Base-by-base conservation (phyloP, 2,329 filamentous ascomycete genomes). In the Pseudocercospora ulei region DNA sequence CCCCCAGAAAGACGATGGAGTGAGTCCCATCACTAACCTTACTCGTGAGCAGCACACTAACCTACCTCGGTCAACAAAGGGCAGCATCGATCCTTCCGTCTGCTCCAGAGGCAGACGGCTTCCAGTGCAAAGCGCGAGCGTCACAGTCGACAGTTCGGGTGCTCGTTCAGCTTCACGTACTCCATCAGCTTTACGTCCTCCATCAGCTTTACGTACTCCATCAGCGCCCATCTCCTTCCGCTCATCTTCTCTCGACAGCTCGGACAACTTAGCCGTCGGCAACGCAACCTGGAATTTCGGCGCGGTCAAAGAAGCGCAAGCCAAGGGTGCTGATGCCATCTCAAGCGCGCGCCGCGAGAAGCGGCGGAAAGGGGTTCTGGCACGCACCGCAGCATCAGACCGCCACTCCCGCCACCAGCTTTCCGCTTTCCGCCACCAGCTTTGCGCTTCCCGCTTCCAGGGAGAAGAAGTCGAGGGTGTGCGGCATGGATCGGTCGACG, bases 241-340 rank as follows among this genome's bases (percentile, higher is more conserved):
- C 14, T 19, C 28, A 7, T 3, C 16, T 16, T 16, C 14, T 3
- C 7, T 9, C 11, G 11, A 14, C 16, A 8, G 13, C 11, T 12
- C 7, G 3, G 24, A 26, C 4, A 19, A 23, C 30, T 20, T 33
- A 22, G 18, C 30, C 8, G 12, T 33, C 18, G 30, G 30, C 30
- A 22, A 33, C 6, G n/a, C 9, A 33, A 7, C 30, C 6, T 33
- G 30, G 30, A 22, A 22, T 19, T 33, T 33, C 16, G 30, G 23
- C 19, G n/a, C 11, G 18, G 4, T 33, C 9, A 13, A 33, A 17
- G n/a, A 18, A 13, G 16, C 8, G n/a, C 28, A 18, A 30, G 28
- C 16, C 11, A n/a, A 19, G 7, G 30, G 9, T 20, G 7, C n/a
- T 5, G 18, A 33, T 33, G 11, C 18, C n/a, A 13, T 5, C 18